Percentiles rank a stretch among this genome's conserved stretches.
These are phyloP conservation scores for Amauroascus verrucosus DNA, from an alignment of 2,329 filamentous ascomycete genomes.

Conservation along the genomic window DNA sequence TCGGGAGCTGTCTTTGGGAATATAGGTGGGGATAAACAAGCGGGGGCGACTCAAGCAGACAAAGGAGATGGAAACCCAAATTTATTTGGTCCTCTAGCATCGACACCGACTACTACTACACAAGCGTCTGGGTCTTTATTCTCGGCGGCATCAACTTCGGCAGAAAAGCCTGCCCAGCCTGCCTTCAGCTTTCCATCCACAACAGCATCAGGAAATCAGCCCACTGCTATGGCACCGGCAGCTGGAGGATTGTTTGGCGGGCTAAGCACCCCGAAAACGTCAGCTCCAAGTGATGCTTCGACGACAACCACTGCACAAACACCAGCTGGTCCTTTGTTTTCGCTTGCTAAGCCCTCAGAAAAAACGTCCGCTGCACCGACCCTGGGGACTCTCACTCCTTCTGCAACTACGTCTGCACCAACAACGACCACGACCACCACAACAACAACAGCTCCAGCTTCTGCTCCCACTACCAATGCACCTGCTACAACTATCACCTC, in stretches of 20 bases:
- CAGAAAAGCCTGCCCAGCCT: constrained; percentile 7
- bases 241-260: constrained; percentile 12
- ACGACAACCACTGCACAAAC: constrained; percentile 10
- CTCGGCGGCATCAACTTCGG: constrained; percentile 1
- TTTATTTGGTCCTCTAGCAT: constrained; percentile 15
- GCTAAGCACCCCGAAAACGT: constrained; percentile 2
- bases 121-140: constrained; percentile 15
- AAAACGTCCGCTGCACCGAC: constrained; percentile 28
- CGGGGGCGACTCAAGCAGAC: not conserved
- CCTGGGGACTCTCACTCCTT: constrained; percentile 23
- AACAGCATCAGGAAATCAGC: not conserved
- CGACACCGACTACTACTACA: constrained; percentile 16
- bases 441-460: constrained; percentile 19
- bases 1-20: constrained; percentile 8
- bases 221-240: constrained; percentile 15
- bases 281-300: constrained; percentile 5
- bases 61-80: constrained; percentile 10
- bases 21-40: constrained; percentile 2
- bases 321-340: constrained; percentile 2
- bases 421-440: constrained; percentile 20
- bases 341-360: not conserved
- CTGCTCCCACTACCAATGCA: constrained; percentile 19
- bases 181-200: constrained; percentile 5
- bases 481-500: constrained; percentile 16
- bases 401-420: constrained; percentile 21